Base-by-base conservation (phyloP, 176 grass and related monocot genomes). In the Musa beccarii region DNA sequence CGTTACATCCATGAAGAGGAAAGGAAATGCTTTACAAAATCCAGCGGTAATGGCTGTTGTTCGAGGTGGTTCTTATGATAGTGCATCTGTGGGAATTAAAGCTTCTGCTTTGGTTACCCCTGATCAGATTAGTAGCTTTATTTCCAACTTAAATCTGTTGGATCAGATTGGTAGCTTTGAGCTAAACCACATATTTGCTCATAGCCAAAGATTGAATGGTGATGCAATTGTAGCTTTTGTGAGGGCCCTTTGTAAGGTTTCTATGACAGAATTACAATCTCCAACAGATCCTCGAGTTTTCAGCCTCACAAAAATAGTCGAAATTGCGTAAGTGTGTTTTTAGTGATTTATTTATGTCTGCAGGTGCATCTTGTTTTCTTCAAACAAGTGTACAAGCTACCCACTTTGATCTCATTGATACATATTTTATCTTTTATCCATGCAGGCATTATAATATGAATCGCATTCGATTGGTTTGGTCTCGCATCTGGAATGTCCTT, bases 151-250 rank as follows among this genome's bases (percentile, higher is more conserved):
- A 85, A 87, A 98, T 87, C 84, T 98, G 49, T 72, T 98, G 73
- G 95, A 98, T 29, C 95, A 98, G 82, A 98, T 98, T 76, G 90
- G 95, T 63, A 89, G 85, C 91, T 84, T 91, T 82, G 95, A 98
- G 84, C 80, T 98, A 78, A 98, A 98, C 81, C 95, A 98, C 81
- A 91, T 98, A 75, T 98, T 94, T 80, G 86, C 90, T 70, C 90
- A 98, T 79, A 98, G 95, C 63, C 95, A 94, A 72, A 93, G 90
- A 82, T 93, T 98, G 84, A 94, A 98, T 74, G 80, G 95, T 78
- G 90, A 98, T 64, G 95, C 95, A 51, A 98, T 98, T 83, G 90
- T 98, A 75, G 84, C 95, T 89, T 98, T 98, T 89, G 90, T 98
- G 67, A 93, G 89, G 69, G 90, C 95, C 73, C 90, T 94, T 84